Evolutionary conservation across 75 land plant genomes (phyloP).

Genomic region (Cryptomeria japonica): DNA sequence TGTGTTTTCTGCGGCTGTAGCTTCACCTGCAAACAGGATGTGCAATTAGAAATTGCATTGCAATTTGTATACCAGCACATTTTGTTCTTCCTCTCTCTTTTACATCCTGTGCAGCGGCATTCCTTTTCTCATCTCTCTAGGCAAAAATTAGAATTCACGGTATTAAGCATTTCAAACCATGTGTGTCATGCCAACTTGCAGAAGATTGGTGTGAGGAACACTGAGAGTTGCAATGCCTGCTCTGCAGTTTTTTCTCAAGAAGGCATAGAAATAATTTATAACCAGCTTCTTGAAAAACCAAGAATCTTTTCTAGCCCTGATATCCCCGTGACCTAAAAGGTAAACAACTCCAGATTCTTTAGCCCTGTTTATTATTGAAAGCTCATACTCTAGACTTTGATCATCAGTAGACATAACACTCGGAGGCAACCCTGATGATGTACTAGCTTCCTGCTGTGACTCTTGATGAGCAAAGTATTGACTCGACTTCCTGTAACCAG

Average conservation of each 20-base stretch:
- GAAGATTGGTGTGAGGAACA: slow-evolving; percentile 80
- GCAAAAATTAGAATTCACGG: background rate
- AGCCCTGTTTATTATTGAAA: slow-evolving; percentile 67
- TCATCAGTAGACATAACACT: slow-evolving; percentile 23
- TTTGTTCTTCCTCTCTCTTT: background rate
- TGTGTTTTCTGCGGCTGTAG: background rate
- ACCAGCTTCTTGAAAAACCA: slow-evolving; percentile 87
- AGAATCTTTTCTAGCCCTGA: slow-evolving; percentile 83
- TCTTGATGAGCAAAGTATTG: slow-evolving; percentile 14
- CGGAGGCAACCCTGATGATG: slow-evolving; percentile 25
- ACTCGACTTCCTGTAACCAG: slow-evolving; percentile 22
- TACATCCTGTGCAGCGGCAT: slow-evolving; percentile 1
- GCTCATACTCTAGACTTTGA: slow-evolving; percentile 66
- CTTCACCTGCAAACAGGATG: background rate
- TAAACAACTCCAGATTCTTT: slow-evolving; percentile 91
- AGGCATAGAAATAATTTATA: slow-evolving; percentile 91
- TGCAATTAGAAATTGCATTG: background rate
- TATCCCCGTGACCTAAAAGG: slow-evolving; percentile 90
- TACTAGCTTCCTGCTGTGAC: slow-evolving; percentile 41
- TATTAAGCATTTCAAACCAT: slow-evolving; percentile 53
- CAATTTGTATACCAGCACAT: background rate
- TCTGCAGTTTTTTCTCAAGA: slow-evolving; percentile 86
- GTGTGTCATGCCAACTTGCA: slow-evolving; percentile 96
- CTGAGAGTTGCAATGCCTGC: slow-evolving; percentile 75
- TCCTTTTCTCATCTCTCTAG: background rate